Percentiles rank a stretch among this genome's conserved stretches.
Evolutionary conservation across 805 yeast species (phyloP).

Genomic region (Ogataea henricii): DNA sequence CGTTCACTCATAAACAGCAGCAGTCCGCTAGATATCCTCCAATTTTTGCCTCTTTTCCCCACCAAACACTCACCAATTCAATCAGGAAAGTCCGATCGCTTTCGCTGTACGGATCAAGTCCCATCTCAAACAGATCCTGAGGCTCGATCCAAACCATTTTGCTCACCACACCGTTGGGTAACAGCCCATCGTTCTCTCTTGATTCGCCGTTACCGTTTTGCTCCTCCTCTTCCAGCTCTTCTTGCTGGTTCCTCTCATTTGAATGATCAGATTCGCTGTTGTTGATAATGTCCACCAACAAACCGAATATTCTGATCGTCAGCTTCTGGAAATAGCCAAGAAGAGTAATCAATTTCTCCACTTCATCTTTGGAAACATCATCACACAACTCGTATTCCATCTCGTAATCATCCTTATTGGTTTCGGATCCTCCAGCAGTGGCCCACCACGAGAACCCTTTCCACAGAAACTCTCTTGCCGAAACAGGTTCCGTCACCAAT

Average conservation of each 20-base stretch:
- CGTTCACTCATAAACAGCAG: constrained; percentile 21
- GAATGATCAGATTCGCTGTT: constrained; percentile 31
- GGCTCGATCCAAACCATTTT: constrained; percentile 36
- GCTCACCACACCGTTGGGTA: constrained; percentile 7
- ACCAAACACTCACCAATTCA: constrained; percentile 48
- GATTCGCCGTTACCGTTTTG: constrained; percentile 11
- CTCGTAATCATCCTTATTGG: constrained; percentile 40
- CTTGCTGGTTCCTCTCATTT: constrained; percentile 14
- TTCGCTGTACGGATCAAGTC: constrained; percentile 54
- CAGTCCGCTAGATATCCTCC: constrained; percentile 38
- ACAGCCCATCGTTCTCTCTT: constrained; percentile 15
- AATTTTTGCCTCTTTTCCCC: constrained; percentile 44
- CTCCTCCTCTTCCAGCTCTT: constrained; percentile 9
- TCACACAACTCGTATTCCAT: constrained; percentile 37
- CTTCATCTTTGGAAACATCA: constrained; percentile 23
- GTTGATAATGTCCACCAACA: constrained; percentile 40
- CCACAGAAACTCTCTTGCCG: constrained; percentile 64
- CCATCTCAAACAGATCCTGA: constrained; percentile 56
- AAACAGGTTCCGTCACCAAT: constrained; percentile 44
- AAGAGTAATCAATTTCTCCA: constrained; percentile 32
- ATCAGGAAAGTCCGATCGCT: constrained; percentile 48
- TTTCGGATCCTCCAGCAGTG: constrained; percentile 67
- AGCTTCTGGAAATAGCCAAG: constrained; percentile 56
- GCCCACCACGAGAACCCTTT: constrained; percentile 86
- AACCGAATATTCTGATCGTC: constrained; percentile 45